phyloP scores from a whole-genome alignment of 23 red algal species.

The Chondrus crispus region DNA sequence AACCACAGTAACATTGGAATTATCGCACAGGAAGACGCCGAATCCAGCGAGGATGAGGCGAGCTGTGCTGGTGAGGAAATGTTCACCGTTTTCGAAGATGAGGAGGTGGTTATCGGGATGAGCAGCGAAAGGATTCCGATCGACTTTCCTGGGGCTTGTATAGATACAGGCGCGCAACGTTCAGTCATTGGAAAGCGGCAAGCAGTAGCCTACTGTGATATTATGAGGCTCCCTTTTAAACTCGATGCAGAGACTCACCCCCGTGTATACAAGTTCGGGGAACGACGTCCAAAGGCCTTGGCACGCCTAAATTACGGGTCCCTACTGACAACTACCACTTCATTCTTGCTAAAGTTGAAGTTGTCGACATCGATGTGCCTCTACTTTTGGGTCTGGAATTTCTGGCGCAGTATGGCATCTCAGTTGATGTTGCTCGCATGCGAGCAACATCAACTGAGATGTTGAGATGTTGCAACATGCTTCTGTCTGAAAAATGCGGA shows the following conservation, averaged over 20 bases:
- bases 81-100: neutral
- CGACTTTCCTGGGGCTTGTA: neutral
- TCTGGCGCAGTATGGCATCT: neutral
- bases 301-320: neutral
- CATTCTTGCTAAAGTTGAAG: neutral
- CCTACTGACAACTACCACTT: constrained; percentile 5
- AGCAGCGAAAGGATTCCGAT: neutral
- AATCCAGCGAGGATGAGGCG: neutral
- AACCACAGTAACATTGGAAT: neutral
- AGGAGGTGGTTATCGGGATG: neutral
- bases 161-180: neutral
- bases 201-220: neutral
- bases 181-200: constrained; percentile 3
- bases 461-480: too few species aligned
- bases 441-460: too few species aligned
- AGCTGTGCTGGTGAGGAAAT: neutral
- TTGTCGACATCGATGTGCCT: constrained; percentile 10
- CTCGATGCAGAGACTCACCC: neutral
- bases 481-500: too few species aligned
- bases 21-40: neutral
- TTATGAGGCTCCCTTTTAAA: neutral
- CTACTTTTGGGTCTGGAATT: neutral
- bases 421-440: too few species aligned
- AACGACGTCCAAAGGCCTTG: neutral
- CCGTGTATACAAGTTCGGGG: neutral